phyloP scores from a whole-genome alignment of 2,329 filamentous ascomycete genomes.

The Fusarium transvaalense region DNA sequence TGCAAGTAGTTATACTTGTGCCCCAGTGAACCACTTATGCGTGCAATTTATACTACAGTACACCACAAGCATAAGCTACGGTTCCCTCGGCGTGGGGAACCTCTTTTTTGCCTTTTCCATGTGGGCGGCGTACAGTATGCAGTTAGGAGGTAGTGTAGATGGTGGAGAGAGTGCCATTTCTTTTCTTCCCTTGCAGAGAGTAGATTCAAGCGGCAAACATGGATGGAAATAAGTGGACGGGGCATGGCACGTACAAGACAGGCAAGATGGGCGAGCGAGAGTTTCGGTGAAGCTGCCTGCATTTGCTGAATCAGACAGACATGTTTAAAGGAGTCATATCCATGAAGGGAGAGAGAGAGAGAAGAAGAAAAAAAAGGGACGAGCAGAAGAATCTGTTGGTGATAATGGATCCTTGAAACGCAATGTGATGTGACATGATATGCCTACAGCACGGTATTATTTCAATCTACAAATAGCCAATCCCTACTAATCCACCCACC shows the following conservation, averaged over 20 bases:
- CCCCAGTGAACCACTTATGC: conserved; percentile 24
- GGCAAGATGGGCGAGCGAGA: conserved; percentile 20
- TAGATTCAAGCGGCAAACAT: conserved; percentile 38
- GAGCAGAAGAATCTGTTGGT: conserved; percentile 31
- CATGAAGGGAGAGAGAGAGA: conserved; percentile 20
- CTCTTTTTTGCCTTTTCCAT: conserved; percentile 1
- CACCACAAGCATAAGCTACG: conserved; percentile 3
- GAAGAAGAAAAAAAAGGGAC: neutral
- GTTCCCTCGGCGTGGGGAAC: conserved; percentile 30
- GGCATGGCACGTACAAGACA: conserved; percentile 31
- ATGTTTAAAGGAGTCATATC: conserved; percentile 29
- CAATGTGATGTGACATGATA: conserved; percentile 25
- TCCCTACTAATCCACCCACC: conserved; percentile 5
- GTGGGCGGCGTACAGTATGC: conserved; percentile 1
- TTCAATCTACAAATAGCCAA: conserved; percentile 26
- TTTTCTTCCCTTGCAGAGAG: conserved; percentile 44
- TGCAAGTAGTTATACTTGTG: conserved; percentile 24
- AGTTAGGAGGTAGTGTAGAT: neutral
- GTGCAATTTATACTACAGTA: conserved; percentile 29
- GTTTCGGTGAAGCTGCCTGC: conserved; percentile 43
- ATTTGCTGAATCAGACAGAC: conserved; percentile 13
- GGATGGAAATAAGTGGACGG: conserved; percentile 44
- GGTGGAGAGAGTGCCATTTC: conserved; percentile 34
- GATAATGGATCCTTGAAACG: conserved; percentile 21
- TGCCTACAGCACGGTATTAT: conserved; percentile 24